Evolutionary conservation across 768 basidiomycete species (phyloP).

Genomic region (Suillus fuscotomentosus): DNA sequence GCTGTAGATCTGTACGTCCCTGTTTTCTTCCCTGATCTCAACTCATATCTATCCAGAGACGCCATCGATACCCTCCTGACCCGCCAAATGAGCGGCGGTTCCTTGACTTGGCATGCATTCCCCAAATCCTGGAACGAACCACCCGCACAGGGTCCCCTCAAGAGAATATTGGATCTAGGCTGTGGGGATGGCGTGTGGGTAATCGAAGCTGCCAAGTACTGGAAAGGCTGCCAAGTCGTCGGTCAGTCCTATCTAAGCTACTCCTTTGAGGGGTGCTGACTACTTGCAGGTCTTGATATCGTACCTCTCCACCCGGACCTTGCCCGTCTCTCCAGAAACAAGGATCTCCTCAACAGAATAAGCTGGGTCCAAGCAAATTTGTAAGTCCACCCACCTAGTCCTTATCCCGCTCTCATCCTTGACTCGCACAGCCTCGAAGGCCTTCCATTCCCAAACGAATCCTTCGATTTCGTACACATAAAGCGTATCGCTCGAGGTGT

Average conservation of each 20-base stretch:
- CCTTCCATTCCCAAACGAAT: slow-evolving; percentile 67
- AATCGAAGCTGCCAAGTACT: slow-evolving; percentile 57
- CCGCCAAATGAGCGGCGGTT: slow-evolving; percentile 52
- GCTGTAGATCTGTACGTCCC: slow-evolving; percentile 65
- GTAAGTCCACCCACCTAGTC: slow-evolving; percentile 37
- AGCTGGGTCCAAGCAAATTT: slow-evolving; percentile 76
- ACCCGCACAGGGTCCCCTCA: not conserved
- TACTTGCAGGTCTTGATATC: slow-evolving; percentile 63
- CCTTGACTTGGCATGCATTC: slow-evolving; percentile 59
- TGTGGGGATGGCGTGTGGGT: slow-evolving; percentile 81
- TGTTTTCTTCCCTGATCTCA: not conserved
- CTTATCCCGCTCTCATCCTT: not conserved
- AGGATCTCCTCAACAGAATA: slow-evolving; percentile 57
- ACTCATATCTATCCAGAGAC: slow-evolving; percentile 43
- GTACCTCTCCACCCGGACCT: slow-evolving; percentile 73
- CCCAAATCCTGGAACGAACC: slow-evolving; percentile 19
- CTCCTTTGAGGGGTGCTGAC: not conserved
- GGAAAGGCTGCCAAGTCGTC: slow-evolving; percentile 46
- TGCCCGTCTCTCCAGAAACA: slow-evolving; percentile 46
- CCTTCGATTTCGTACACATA: slow-evolving; percentile 80
- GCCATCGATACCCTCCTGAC: slow-evolving; percentile 64
- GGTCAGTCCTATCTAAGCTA: not conserved
- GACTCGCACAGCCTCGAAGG: slow-evolving; percentile 50
- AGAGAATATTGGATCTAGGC: slow-evolving; percentile 58
- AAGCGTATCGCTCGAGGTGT: slow-evolving; percentile 51